phyloP scores from a whole-genome alignment of 371 early-diverging fungal genomes.

The Mucor lusitanicus region DNA sequence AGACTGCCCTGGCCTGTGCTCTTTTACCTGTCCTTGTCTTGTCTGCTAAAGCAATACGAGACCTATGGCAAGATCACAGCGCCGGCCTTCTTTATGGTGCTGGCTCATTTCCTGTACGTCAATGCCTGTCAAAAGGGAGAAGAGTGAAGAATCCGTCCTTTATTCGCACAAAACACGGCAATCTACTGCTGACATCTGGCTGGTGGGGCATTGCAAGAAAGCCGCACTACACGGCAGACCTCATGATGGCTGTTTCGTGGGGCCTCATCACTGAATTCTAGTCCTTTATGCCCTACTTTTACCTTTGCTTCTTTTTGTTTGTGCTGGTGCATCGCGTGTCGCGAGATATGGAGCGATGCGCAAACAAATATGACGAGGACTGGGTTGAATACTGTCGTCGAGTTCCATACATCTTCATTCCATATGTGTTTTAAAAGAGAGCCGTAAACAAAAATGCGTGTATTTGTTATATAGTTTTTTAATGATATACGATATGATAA shows the following conservation, averaged over 20 bases:
- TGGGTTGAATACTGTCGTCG: slow-evolving; percentile 81
- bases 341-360: slow-evolving; percentile 82
- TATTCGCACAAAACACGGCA: slow-evolving; percentile 77
- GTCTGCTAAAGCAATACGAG: slow-evolving; percentile 73
- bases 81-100: slow-evolving; percentile 70
- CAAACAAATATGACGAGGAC: slow-evolving; percentile 82
- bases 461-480: not conserved
- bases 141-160: slow-evolving; percentile 75
- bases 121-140: slow-evolving; percentile 81
- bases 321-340: slow-evolving; percentile 79
- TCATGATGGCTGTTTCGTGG: slow-evolving; percentile 83
- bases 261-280: slow-evolving; percentile 77
- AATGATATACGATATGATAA: slow-evolving; percentile 3
- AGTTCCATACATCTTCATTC: slow-evolving; percentile 82
- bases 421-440: slow-evolving; percentile 55
- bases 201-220: slow-evolving; percentile 89
- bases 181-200: slow-evolving; percentile 74
- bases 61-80: slow-evolving; percentile 62
- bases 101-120: slow-evolving; percentile 75
- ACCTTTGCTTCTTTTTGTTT: slow-evolving; percentile 77
- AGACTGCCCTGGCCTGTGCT: slow-evolving; percentile 75
- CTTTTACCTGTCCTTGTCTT: slow-evolving; percentile 67
- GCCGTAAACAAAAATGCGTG: not conserved
- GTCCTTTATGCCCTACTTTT: slow-evolving; percentile 83
- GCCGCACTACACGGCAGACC: slow-evolving; percentile 86